These are phyloP conservation scores for Yamadazyma taylorii DNA, from an alignment of 1,139 yeast species.

Conservation along the genomic window DNA sequence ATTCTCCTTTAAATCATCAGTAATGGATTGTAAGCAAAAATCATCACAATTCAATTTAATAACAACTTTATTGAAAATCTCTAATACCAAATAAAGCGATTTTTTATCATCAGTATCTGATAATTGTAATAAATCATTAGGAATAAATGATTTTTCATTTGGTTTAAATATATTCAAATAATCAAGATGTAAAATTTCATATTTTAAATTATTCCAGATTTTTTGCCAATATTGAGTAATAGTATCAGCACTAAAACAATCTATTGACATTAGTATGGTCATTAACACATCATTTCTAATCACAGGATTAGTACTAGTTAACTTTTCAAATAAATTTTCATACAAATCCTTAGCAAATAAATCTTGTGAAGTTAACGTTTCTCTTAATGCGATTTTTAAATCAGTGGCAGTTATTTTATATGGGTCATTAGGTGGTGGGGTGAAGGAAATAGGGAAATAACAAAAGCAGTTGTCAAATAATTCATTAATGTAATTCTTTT, in stretches of 20 bases:
- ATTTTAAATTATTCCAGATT: conserved; percentile 86
- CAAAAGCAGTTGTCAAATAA: conserved; percentile 89
- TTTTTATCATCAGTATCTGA: conserved; percentile 42
- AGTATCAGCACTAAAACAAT: conserved; percentile 47
- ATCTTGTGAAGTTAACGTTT: conserved; percentile 63
- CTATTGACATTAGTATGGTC: conserved; percentile 60
- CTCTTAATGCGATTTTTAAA: conserved; percentile 57
- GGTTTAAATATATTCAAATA: conserved; percentile 26
- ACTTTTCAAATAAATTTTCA: conserved; percentile 77
- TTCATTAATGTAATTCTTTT: conserved; percentile 41
- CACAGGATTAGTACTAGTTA: conserved; percentile 75
- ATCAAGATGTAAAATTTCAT: conserved; percentile 79
- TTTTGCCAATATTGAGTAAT: conserved; percentile 64
- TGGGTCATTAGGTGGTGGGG: conserved; percentile 91
- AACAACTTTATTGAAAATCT: conserved; percentile 46
- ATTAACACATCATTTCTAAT: conserved; percentile 76
- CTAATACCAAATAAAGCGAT: conserved; percentile 47
- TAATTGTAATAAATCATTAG: conserved; percentile 26
- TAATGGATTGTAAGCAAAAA: conserved; percentile 39
- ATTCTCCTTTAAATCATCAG: conserved; percentile 58
- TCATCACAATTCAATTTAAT: conserved; percentile 24
- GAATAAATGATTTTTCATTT: conserved; percentile 25
- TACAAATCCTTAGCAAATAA: conserved; percentile 72
- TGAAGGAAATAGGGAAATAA: conserved; percentile 94
- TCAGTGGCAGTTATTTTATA: conserved; percentile 77